These are phyloP conservation scores for Exophiala viscosa DNA, from an alignment of 2,329 filamentous ascomycete genomes.

Conservation along the genomic window DNA sequence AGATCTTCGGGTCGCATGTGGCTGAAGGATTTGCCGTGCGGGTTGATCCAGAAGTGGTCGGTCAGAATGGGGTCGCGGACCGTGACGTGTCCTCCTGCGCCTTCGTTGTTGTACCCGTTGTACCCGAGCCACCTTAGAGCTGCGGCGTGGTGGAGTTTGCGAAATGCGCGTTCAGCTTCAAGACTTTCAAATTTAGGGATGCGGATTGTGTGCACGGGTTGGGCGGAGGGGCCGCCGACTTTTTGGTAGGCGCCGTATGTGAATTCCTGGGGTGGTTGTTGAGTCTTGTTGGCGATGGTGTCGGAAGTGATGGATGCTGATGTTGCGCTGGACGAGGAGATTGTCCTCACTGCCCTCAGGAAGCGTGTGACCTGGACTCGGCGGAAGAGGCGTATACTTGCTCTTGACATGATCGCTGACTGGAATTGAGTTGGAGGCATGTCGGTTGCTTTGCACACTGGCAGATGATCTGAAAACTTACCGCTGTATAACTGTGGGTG, in stretches of 20 bases:
- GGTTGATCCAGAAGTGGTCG: conserved; percentile 34
- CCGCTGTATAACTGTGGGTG: too few species aligned
- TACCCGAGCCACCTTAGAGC: conserved; percentile 33
- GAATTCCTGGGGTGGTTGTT: conserved; percentile 6
- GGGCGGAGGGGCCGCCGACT: conserved; percentile 9
- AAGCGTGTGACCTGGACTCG: too few species aligned
- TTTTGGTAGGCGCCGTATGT: conserved; percentile 17
- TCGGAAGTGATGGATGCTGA: background rate
- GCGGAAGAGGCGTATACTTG: too few species aligned
- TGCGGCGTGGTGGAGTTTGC: conserved; percentile 37
- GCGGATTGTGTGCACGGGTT: conserved; percentile 21
- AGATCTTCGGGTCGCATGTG: conserved; percentile 40
- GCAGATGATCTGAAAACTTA: too few species aligned
- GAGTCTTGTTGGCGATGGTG: background rate
- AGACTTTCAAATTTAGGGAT: conserved; percentile 23
- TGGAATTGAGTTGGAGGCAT: too few species aligned
- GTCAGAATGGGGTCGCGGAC: conserved; percentile 37
- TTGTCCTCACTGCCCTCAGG: background rate
- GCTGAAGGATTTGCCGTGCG: conserved; percentile 36
- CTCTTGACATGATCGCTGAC: too few species aligned
- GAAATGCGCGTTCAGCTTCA: conserved; percentile 22
- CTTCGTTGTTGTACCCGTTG: conserved; percentile 29
- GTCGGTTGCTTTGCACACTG: too few species aligned
- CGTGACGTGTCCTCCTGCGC: conserved; percentile 42
- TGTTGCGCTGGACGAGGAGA: background rate